Conservation (phyloP, 2,329 filamentous ascomycete species). For the Colletotrichum scovillei region DNA sequence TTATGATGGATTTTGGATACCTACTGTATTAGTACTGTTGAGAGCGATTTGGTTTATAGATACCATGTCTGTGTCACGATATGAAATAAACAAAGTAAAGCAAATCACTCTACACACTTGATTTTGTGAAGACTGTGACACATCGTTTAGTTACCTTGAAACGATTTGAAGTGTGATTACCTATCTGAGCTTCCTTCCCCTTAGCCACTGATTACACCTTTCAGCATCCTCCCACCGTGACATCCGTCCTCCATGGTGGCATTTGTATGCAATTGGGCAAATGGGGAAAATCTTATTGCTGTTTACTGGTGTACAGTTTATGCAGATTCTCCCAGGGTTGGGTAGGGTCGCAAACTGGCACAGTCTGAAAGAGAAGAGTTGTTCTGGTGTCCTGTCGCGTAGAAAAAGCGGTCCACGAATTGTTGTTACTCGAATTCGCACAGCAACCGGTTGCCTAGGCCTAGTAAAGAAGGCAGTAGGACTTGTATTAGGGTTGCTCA, state of each 20-base stretch:
- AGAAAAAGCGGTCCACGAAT: background rate
- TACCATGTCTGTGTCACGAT: constrained; percentile 27
- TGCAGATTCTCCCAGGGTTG: background rate
- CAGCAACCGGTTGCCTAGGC: constrained; percentile 17
- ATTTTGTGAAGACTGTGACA: background rate
- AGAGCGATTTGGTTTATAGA: constrained; percentile 17
- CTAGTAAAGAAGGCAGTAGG: background rate
- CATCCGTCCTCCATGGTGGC: background rate
- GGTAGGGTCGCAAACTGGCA: background rate
- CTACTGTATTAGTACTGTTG: constrained; percentile 21
- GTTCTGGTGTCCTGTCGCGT: background rate
- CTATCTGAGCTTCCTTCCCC: background rate
- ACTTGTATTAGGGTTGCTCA: constrained; percentile 22
- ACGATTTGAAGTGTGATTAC: background rate
- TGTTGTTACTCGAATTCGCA: background rate
- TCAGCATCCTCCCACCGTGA: background rate
- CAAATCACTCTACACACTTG: too few relatives aligned
- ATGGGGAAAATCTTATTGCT: background rate
- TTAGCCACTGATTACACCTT: background rate
- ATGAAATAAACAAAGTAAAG: background rate
- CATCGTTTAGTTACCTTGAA: background rate
- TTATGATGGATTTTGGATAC: constrained; percentile 14
- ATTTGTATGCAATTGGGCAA: background rate
- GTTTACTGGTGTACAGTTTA: background rate
- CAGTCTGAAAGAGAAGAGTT: background rate